Evolutionary conservation across 2,329 filamentous ascomycete species (phyloP).

Genomic region (Cladophialophora bantiana): DNA sequence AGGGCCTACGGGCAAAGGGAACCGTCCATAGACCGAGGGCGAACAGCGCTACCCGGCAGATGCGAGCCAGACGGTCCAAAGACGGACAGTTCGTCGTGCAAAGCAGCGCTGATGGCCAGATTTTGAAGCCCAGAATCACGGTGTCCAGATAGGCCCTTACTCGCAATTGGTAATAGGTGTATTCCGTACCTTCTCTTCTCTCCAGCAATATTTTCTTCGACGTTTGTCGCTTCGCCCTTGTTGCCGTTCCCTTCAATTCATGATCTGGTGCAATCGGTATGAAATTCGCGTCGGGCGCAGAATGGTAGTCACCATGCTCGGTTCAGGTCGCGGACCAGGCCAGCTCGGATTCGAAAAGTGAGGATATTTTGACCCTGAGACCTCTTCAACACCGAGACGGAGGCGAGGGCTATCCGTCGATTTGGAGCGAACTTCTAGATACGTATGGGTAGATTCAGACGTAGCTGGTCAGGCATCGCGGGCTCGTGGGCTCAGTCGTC

Average conservation of each 20-base stretch:
- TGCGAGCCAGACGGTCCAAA: not conserved
- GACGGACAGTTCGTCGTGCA: not conserved
- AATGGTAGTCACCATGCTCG: conserved; percentile 31
- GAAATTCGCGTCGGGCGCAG: conserved; percentile 29
- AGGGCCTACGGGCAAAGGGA: not conserved
- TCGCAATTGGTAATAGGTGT: not conserved
- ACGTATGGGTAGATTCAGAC: conserved; percentile 2
- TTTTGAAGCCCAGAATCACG: not conserved
- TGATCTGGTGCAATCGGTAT: conserved; percentile 15
- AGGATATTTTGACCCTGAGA: not conserved
- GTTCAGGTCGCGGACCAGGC: conserved; percentile 17
- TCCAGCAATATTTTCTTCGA: conserved; percentile 7
- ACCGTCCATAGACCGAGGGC: not conserved
- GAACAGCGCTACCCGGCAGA: not conserved
- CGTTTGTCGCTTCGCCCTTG: conserved; percentile 13
- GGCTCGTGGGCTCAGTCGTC: conserved; percentile 11
- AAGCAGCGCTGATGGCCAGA: not conserved
- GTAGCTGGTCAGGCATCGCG: conserved; percentile 23
- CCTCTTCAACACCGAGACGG: not conserved
- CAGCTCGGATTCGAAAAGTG: not conserved
- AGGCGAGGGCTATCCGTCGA: not conserved
- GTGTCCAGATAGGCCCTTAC: not conserved
- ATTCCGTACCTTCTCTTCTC: conserved; percentile 30
- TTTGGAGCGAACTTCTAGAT: conserved; percentile 4
- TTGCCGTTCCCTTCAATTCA: conserved; percentile 23